Evolutionary conservation across 2,329 filamentous ascomycete species (phyloP).

Genomic region (Colletotrichum sp.): DNA sequence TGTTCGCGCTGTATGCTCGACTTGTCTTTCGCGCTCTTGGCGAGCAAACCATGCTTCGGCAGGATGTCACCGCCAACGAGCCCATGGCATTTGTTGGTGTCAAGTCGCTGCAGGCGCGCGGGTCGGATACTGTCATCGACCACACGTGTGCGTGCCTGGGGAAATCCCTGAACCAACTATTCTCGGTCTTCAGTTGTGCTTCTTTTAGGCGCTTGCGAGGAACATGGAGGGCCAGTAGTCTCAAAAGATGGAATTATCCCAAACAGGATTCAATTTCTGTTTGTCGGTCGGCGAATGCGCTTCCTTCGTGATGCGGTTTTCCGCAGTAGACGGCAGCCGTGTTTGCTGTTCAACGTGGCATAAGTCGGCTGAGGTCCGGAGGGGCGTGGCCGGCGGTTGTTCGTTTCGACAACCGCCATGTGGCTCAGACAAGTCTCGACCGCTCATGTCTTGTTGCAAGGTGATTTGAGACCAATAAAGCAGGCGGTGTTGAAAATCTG

Average conservation of each 20-base stretch:
- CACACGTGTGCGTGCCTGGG: neutral
- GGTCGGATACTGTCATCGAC: neutral
- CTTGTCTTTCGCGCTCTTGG: neutral
- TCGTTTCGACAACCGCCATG: neutral
- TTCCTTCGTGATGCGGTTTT: neutral
- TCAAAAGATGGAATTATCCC: neutral
- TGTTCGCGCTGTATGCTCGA: neutral
- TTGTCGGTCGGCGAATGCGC: neutral
- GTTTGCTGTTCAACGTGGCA: neutral
- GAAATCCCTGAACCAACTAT: neutral
- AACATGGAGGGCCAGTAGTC: neutral
- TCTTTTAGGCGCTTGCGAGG: neutral
- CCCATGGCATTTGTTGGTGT: neutral
- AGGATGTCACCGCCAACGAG: neutral
- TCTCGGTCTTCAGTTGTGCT: neutral
- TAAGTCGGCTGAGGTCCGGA: neutral
- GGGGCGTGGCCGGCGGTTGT: neutral
- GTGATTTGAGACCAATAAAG: neutral
- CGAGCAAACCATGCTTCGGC: neutral
- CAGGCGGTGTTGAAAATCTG: neutral
- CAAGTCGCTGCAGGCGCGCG: neutral
- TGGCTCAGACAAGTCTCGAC: neutral
- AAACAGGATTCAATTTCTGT: neutral
- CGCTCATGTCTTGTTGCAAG: neutral
- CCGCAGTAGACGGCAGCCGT: neutral